phyloP scores from a whole-genome alignment of 208 protist genomes.

The Herpetomonas tarakana region DNA sequence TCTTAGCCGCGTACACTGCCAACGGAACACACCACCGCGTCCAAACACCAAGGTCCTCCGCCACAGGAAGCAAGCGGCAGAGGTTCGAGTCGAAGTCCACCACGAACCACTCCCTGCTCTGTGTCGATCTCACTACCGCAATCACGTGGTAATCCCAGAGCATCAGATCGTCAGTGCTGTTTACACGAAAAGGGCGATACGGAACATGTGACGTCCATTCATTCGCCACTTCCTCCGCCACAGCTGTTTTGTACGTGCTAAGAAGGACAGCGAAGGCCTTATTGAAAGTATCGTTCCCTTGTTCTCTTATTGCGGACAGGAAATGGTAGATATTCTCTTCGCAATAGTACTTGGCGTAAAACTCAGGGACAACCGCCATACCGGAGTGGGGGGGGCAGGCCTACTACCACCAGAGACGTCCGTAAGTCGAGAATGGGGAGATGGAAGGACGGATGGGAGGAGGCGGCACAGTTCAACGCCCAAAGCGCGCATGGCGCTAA shows the following conservation, averaged over 20 bases:
- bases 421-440: too few relatives aligned
- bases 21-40: neutral
- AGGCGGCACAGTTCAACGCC: too few relatives aligned
- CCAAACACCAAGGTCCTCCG: neutral
- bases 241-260: neutral
- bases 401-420: too few relatives aligned
- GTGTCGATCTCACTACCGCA: neutral
- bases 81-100: constrained; percentile 3
- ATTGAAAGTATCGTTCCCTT: neutral
- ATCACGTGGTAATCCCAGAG: constrained; percentile 8
- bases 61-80: neutral
- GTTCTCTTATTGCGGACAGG: neutral
- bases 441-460: too few relatives aligned
- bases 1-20: neutral
- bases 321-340: constrained; percentile 3
- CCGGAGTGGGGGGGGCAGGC: too few relatives aligned
- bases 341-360: constrained; percentile 4
- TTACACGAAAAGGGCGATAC: neutral
- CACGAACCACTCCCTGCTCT: neutral
- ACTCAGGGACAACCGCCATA: too few relatives aligned
- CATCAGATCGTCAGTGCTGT: neutral
- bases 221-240: neutral
- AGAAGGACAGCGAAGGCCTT: neutral
- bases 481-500: too few relatives aligned
- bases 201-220: neutral